These are phyloP conservation scores for Erythrobasidium yunnanense DNA, from an alignment of 768 basidiomycete species.

Conservation along the genomic window DNA sequence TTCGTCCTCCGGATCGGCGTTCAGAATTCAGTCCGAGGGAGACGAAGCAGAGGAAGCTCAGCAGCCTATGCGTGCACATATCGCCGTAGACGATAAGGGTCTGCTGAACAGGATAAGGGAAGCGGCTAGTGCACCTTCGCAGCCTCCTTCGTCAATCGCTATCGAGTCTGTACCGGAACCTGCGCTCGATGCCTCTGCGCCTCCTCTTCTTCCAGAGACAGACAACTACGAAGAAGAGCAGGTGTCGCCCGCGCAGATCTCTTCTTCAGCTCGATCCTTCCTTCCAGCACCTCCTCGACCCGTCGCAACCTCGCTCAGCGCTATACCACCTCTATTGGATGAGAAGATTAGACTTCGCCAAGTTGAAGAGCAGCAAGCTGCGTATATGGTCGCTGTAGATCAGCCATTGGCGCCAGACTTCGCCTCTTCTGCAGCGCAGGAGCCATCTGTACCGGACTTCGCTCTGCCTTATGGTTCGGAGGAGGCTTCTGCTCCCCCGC, in stretches of 20 bases:
- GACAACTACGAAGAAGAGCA: background rate
- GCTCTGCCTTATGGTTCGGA: background rate
- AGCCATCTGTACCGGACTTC: background rate
- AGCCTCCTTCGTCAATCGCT: background rate
- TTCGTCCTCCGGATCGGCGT: background rate
- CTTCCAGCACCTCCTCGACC: background rate
- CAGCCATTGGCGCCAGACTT: background rate
- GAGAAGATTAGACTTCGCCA: too few relatives aligned
- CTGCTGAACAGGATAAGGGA: constrained; percentile 4
- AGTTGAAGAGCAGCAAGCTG: background rate
- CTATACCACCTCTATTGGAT: too few relatives aligned
- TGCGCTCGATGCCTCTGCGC: background rate
- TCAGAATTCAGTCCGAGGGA: background rate
- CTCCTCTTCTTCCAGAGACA: too few relatives aligned
- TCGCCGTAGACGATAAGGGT: constrained; percentile 14
- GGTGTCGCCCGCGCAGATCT: background rate
- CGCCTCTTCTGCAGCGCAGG: background rate
- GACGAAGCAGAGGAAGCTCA: background rate
- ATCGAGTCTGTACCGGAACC: background rate
- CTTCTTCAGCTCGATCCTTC: background rate
- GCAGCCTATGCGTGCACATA: constrained; percentile 3
- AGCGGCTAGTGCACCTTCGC: background rate
- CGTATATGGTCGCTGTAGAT: too few relatives aligned
- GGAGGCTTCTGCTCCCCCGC: background rate
- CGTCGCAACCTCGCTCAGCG: too few relatives aligned